Base-by-base conservation (phyloP, 768 basidiomycete genomes). In the Dentipellis sp. region DNA sequence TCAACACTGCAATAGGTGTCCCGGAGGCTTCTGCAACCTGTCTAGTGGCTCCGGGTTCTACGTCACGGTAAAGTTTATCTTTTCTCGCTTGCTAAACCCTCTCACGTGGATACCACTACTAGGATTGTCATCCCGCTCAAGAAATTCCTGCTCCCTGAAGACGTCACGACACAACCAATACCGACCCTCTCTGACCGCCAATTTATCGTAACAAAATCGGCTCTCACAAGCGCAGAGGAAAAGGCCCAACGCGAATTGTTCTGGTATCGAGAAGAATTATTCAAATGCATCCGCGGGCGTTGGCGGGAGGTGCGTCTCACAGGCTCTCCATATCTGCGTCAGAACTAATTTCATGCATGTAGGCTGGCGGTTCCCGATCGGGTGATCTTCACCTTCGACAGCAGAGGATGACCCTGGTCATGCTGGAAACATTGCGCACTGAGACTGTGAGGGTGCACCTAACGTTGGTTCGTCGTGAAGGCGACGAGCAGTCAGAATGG, bases 201-300 rank as follows among this genome's bases (percentile, higher is more conserved):
- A 66, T 97, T 94, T 67, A 83, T 98, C 16, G 86, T 97, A 0
- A 78, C 85, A 22, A 88, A 89, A 62, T 81, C 85, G 4, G 78
- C 74, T 50, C 70, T 89, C 56, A 78, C 84, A 1, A 66, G 70
- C 10, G 72, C 69, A 47, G 85, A 91, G 61, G 78, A 86, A 58
- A 75, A 73, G 45, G 65, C 75, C 10, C 86, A 92, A 66, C 77
- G 83, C 39, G 89, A 93, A 65, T 67, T 94, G 14, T 99, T 98
- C 73, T 99, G 97, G 97, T 95, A 97, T 67, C 78, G 94, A 37
- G 94, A 99, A 68, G 83, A 86, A 59, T 71, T 99, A 10, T 79
- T 98, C 63, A 80, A 80, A 48, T 70, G 72, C 51, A 67, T 97
- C 12, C 74, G 72, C 11, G 86, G 86, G 10, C 75, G 74, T 16